Evolutionary conservation across 139 green algal species (phyloP), one percentile per base, ranked within the genome.

Genomic region (Chlorella sp.): DNA sequence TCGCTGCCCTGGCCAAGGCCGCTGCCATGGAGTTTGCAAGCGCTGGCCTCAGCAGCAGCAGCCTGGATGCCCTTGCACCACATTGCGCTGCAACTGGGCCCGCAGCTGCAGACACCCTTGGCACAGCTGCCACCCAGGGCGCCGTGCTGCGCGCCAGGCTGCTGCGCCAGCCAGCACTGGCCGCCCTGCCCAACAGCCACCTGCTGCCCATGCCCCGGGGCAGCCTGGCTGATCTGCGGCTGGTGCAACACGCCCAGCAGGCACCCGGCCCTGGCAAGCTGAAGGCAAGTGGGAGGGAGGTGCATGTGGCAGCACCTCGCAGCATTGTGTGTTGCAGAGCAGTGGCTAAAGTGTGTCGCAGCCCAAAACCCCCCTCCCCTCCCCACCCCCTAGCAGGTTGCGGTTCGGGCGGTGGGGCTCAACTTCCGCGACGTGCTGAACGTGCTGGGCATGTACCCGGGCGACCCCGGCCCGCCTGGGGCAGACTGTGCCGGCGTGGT

Each of bases 401-500:
- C 46, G 24, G 88, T 94, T 22, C 81, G 78, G 20, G 88, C 86
- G 36, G 82, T 93, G n/a, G 91, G 90, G 0, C 41, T 94, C 32
- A 93, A 93, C 73, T 93, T 94, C 64, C 44, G 90, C 46, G 90
- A 93, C 68, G 87, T 94, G 30, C 87, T 93, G 11, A 93, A 94
- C 77, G 87, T 94, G n/a, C 69, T 94, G 44, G 91, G 85, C 20
- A 90, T 93, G 87, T 94, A 94, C 84, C 88, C 91, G 36, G 90
- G 90, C 17, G 87, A 93, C 65, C 80, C 80, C 32, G 76, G 79
- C 28, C 80, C 86, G n/a, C 89, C 88, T 13, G 91, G 91, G 0
- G 84, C 82, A 34, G 91, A 94, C 75, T 92, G 79, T 60, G 79
- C 90, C 9, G 91, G 91, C 24, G 73, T 92, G 32, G 77, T 94